Base-by-base conservation (phyloP, 768 basidiomycete species). In the Mycena capillaripes region DNA sequence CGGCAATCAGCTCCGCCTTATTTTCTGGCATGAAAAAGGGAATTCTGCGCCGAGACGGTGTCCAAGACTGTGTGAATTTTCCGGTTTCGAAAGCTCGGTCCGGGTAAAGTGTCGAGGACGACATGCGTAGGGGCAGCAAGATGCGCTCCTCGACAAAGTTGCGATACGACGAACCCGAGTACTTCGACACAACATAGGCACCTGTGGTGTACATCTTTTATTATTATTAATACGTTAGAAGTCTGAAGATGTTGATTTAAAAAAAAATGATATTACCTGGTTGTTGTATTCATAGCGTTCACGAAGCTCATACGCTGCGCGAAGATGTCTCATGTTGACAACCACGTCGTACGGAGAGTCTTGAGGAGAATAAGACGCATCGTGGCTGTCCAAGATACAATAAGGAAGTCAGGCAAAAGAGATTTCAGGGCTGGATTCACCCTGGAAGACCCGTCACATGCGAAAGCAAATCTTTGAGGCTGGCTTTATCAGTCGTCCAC, bases 101-200 rank as follows among this genome's bases (percentile, higher is more conserved):
- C 0, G 79, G 78, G 1, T 79, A 82, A 62, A 82, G 84, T 0
- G 85, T 87, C 3, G 86, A 83, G 5, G 79, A 76, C 0, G 76
- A 69, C 87, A 89, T 88, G 21, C 76, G 77, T 11, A 88, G 70
- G 0, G 86, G 85, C 0, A 63, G 32, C 61, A 88, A 82, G 17
- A 89, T 80, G 16, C 86, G 86, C 23, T 81, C 78, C n/a, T 79
- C 72, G 19, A 87, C 85, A 34, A 86, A 89, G 4, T 82, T 77
- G 10, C 76, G 73, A 65, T 84, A 88, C 1, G 79, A 12, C 36
- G 46, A 46, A 44, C 76, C 72, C 1, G 71, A 38, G 29, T 70
- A 75, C 34, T 69, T 72, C 16, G 66, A 69, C 4, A 86, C 75
- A 27, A 86, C 66, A 58, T 84, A 72, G 2, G 83, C 58, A 4